Percentiles rank a stretch among this genome's conserved stretches.
Evolutionary conservation across 495 filamentous ascomycete species (phyloP).

Genomic region (Xeromyces bisporus): DNA sequence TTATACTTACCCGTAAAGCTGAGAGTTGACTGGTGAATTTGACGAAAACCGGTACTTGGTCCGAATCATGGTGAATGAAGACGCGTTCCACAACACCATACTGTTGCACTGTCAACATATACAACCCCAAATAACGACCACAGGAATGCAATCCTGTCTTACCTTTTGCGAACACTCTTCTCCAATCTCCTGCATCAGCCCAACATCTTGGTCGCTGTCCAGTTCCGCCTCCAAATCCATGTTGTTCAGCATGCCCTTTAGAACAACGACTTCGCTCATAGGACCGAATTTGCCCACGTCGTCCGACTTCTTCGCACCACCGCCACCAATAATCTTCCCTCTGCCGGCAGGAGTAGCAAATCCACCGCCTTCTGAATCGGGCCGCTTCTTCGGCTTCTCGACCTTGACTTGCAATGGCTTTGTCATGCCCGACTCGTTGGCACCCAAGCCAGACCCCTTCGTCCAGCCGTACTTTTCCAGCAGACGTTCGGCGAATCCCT

Average conservation of each 20-base stretch:
- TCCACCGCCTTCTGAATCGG: conserved; percentile 65
- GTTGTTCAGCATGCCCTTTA: conserved; percentile 66
- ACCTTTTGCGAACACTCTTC: conserved; percentile 75
- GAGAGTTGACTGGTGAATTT: conserved; percentile 71
- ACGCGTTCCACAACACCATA: conserved; percentile 82
- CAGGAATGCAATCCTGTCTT: conserved; percentile 3
- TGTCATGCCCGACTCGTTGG: conserved; percentile 60
- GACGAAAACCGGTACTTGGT: conserved; percentile 60
- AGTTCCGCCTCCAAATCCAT: conserved; percentile 58
- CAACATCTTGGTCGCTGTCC: conserved; percentile 37
- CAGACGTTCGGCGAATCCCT: conserved; percentile 68
- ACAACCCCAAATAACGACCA: not conserved
- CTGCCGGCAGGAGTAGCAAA: conserved; percentile 50
- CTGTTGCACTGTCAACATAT: conserved; percentile 14
- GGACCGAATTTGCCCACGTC: conserved; percentile 49
- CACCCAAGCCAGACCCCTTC: conserved; percentile 73
- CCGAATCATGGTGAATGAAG: conserved; percentile 41
- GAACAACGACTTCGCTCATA: conserved; percentile 63
- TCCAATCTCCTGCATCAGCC: conserved; percentile 82
- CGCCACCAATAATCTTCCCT: conserved; percentile 69
- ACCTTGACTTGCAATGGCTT: conserved; percentile 67
- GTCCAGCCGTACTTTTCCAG: conserved; percentile 90
- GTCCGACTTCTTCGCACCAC: conserved; percentile 33
- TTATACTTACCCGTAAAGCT: conserved; percentile 53
- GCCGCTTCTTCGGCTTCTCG: conserved; percentile 63